A percentile compares a stretch with the other conserved stretches of the same genome.
These are phyloP conservation scores for Fomitopsis palustris DNA, from an alignment of 1,284 basidiomycete genomes.

Conservation along the genomic window DNA sequence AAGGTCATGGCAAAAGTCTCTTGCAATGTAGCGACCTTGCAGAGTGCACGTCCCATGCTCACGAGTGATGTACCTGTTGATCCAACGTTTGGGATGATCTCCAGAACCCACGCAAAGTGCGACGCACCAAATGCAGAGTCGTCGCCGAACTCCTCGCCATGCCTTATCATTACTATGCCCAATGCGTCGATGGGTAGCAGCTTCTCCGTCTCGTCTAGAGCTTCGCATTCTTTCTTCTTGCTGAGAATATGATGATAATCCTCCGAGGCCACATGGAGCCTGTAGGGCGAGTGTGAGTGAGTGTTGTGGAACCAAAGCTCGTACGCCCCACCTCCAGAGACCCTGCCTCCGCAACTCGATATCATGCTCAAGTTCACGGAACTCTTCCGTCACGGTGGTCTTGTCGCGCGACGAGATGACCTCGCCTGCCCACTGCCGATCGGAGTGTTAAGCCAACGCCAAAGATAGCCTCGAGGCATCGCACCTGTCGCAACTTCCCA, in stretches of 20 bases:
- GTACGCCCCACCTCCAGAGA: slow-evolving; percentile 27
- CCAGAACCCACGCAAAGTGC: background rate
- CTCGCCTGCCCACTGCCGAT: slow-evolving; percentile 31
- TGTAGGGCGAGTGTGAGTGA: slow-evolving; percentile 23
- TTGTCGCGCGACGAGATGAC: slow-evolving; percentile 35
- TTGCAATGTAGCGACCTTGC: slow-evolving; percentile 77
- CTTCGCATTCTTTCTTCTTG: slow-evolving; percentile 64
- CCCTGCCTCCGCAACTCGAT: slow-evolving; percentile 35
- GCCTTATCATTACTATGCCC: slow-evolving; percentile 81
- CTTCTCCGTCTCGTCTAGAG: slow-evolving; percentile 58
- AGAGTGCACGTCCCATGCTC: slow-evolving; percentile 75
- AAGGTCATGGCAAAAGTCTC: slow-evolving; percentile 73
- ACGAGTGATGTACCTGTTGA: slow-evolving; percentile 62
- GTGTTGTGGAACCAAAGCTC: background rate
- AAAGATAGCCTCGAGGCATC: background rate
- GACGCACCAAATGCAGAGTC: slow-evolving; percentile 66
- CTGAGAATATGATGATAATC: slow-evolving; percentile 58
- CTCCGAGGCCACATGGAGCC: slow-evolving; percentile 58
- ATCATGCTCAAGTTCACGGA: slow-evolving; percentile 33
- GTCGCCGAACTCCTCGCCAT: slow-evolving; percentile 78
- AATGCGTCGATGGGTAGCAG: slow-evolving; percentile 72
- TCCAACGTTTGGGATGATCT: background rate
- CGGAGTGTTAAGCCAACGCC: background rate
- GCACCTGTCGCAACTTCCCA: slow-evolving; percentile 34
- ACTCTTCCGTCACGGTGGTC: slow-evolving; percentile 35